Percentiles rank a stretch among this genome's conserved stretches.
phyloP scores from a whole-genome alignment of 768 basidiomycete species.

The Xanthoconium stramineum region DNA sequence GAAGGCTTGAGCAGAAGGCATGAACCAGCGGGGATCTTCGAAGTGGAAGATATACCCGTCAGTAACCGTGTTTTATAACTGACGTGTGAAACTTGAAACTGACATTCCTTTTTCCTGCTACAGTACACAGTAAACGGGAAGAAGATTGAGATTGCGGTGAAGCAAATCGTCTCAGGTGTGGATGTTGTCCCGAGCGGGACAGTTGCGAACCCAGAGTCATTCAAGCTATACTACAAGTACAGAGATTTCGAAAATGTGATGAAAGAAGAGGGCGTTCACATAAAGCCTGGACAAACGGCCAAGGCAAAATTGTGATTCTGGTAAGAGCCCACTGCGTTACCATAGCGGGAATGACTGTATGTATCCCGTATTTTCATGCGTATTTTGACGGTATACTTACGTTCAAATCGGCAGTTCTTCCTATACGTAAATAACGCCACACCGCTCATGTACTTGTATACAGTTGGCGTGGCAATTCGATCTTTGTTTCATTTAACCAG shows the following conservation, averaged over 20 bases:
- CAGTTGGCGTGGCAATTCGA: too few species aligned
- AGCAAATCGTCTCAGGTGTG: conserved; percentile 71
- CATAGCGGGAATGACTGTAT: too few species aligned
- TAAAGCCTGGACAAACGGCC: not conserved
- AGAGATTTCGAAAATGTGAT: conserved; percentile 43
- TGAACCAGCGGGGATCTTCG: conserved; percentile 68
- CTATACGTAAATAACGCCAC: too few species aligned
- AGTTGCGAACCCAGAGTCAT: conserved; percentile 67
- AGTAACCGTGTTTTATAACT: conserved; percentile 23
- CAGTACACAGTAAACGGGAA: conserved; percentile 77
- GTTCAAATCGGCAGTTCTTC: too few species aligned
- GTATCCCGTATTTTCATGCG: too few species aligned
- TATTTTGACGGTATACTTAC: too few species aligned
- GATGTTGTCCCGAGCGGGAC: conserved; percentile 68
- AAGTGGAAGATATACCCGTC: conserved; percentile 65
- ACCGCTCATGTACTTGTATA: too few species aligned
- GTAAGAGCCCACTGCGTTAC: too few species aligned
- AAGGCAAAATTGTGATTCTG: conserved; percentile 13
- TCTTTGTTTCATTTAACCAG: too few species aligned
- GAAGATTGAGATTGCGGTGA: conserved; percentile 78
- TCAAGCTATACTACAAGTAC: conserved; percentile 63
- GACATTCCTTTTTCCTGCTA: not conserved
- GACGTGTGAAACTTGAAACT: not conserved
- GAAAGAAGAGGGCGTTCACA: conserved; percentile 13
- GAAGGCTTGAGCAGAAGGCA: conserved; percentile 65